Evolutionary conservation across 768 basidiomycete species (phyloP).

Genomic region (Naganishia vaughanmartiniae): DNA sequence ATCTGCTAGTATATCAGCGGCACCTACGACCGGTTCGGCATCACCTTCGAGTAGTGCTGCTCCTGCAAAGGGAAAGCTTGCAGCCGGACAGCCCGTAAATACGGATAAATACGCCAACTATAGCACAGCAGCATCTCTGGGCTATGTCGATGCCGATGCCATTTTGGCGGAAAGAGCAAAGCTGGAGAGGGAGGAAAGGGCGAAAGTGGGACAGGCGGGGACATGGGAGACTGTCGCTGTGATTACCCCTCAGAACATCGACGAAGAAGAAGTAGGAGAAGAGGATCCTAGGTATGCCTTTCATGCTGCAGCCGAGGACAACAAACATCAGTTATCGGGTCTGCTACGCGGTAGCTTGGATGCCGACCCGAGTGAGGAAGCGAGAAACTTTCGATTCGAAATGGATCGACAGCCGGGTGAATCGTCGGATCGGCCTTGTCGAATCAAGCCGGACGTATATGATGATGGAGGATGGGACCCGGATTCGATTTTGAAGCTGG

Average conservation of each 20-base stretch:
- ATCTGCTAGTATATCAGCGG: conserved; percentile 45
- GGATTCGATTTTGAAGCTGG: conserved; percentile 61
- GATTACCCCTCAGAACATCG: conserved; percentile 36
- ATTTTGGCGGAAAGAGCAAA: conserved; percentile 22
- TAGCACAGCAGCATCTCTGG: conserved; percentile 79
- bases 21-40: conserved; percentile 45
- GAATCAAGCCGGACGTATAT: conserved; percentile 65
- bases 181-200: conserved; percentile 48
- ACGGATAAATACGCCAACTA: conserved; percentile 67
- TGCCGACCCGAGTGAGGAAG: conserved; percentile 37
- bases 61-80: conserved; percentile 55
- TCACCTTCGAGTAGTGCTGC: conserved; percentile 42
- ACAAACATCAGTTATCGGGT: conserved; percentile 23
- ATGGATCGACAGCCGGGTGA: conserved; percentile 46
- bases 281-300: neutral
- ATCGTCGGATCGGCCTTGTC: conserved; percentile 29
- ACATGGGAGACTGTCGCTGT: conserved; percentile 70
- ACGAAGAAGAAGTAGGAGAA: conserved; percentile 33
- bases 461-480: conserved; percentile 72
- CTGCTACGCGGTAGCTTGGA: conserved; percentile 31
- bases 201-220: conserved; percentile 69
- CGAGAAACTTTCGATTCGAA: conserved; percentile 58
- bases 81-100: conserved; percentile 39
- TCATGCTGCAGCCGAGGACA: neutral
- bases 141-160: conserved; percentile 72